Conservation (phyloP, 257 asterid genomes). For the Gynochthodes officinalis region DNA sequence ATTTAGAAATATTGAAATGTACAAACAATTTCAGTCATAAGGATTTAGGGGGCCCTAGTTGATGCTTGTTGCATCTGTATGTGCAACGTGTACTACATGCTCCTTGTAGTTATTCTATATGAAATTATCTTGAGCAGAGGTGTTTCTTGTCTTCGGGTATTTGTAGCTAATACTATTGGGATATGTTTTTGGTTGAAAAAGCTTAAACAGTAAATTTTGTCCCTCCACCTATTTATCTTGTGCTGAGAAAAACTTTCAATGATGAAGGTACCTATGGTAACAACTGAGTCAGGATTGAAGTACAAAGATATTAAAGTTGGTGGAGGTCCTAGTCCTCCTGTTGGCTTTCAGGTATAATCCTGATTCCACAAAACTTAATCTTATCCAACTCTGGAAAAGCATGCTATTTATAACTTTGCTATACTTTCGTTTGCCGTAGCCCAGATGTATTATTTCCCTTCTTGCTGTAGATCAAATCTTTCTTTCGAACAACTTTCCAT, state of each 20-base stretch:
- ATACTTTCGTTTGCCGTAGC: background rate
- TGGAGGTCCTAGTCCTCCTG: slow-evolving; percentile 87
- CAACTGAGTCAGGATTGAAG: slow-evolving; percentile 90
- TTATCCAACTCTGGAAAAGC: background rate
- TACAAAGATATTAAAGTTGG: slow-evolving; percentile 93
- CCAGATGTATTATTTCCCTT: background rate
- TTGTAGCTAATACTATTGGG: background rate
- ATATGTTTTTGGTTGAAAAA: background rate
- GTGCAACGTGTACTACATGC: background rate
- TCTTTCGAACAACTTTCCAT: no score
- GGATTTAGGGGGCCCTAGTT: background rate
- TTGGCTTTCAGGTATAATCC: slow-evolving; percentile 81
- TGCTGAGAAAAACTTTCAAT: slow-evolving; percentile 20
- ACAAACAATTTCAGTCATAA: background rate
- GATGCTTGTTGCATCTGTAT: background rate
- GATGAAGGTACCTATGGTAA: slow-evolving; percentile 73
- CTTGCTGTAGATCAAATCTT: background rate
- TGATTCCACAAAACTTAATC: background rate
- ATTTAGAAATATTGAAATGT: background rate
- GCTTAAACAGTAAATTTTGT: background rate
- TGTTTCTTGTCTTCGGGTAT: background rate
- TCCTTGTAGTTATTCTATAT: background rate
- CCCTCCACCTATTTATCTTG: slow-evolving; percentile 1
- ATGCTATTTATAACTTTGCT: background rate
- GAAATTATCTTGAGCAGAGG: background rate